phyloP scores from a whole-genome alignment of 441 rosid species.

The Erysimum cheiri region DNA sequence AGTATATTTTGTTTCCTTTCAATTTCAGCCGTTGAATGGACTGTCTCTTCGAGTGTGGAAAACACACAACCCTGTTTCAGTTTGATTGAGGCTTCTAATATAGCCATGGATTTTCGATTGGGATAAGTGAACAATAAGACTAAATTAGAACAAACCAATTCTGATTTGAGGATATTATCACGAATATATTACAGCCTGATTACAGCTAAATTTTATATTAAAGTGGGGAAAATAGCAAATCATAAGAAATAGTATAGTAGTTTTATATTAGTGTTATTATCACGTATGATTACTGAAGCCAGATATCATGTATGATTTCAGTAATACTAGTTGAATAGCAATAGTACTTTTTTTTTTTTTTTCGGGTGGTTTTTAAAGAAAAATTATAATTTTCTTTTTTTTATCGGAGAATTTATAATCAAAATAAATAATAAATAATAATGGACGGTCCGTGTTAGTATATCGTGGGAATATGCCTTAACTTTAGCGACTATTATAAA shows the following conservation, averaged over 20 bases:
- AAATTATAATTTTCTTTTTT: neutral
- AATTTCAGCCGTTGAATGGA: conserved; percentile 37
- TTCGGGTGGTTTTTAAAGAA: neutral
- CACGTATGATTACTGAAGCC: neutral
- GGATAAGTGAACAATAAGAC: conserved; percentile 12
- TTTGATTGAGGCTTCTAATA: conserved; percentile 32
- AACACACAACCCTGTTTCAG: conserved; percentile 21
- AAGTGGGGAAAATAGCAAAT: neutral
- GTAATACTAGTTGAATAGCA: neutral
- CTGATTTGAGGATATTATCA: neutral
- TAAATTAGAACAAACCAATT: neutral
- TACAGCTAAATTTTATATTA: neutral
- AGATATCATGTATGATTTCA: conserved; percentile 19
- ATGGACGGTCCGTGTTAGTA: conserved; percentile 35
- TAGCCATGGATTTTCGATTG: neutral
- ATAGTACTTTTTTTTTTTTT: neutral
- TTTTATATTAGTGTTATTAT: neutral
- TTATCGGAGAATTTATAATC: neutral
- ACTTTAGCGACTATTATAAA: conserved; percentile 34
- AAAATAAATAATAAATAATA: neutral
- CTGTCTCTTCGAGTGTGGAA: conserved; percentile 37
- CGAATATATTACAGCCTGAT: neutral
- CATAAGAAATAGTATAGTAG: neutral
- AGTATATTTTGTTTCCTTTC: conserved; percentile 30
- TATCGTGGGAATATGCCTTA: conserved; percentile 40